These are phyloP conservation scores for Salvia rosmarinus DNA, from an alignment of 257 asterid genomes.

Conservation along the genomic window DNA sequence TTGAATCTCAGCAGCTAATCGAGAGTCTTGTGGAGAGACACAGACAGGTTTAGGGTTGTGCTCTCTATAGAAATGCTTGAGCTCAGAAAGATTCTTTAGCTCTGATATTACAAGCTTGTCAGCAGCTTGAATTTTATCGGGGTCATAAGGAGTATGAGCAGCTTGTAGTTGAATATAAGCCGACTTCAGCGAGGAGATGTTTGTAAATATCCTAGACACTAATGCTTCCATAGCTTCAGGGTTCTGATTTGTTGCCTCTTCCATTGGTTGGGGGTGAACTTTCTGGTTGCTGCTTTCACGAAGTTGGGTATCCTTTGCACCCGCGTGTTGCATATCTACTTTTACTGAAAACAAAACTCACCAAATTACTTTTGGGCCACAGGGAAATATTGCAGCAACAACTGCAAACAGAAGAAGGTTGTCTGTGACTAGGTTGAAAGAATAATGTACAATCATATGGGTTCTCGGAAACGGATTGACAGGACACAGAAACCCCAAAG, in stretches of 20 bases:
- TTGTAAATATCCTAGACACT: constrained; percentile 79
- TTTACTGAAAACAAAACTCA: constrained; percentile 38
- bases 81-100: constrained; percentile 89
- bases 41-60: constrained; percentile 93
- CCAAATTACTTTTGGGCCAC: constrained; percentile 39
- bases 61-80: constrained; percentile 94
- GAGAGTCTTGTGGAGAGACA: constrained; percentile 92
- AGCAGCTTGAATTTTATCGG: constrained; percentile 96
- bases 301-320: constrained; percentile 85
- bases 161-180: constrained; percentile 95
- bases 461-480: constrained; percentile 14
- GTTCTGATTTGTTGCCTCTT: constrained; percentile 75
- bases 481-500: constrained; percentile 19
- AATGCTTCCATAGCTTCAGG: constrained; percentile 93
- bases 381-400: constrained; percentile 37
- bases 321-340: constrained; percentile 96
- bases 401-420: constrained; percentile 38
- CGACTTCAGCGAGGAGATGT: constrained; percentile 85
- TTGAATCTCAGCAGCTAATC: constrained; percentile 96
- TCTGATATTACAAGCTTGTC: constrained; percentile 96
- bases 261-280: constrained; percentile 99
- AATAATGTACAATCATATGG: constrained; percentile 13
- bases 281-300: constrained; percentile 95
- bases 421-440: constrained; percentile 3
- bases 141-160: constrained; percentile 97